Percentiles rank a stretch among this genome's conserved stretches.
Evolutionary conservation across 2,329 filamentous ascomycete species (phyloP).

Genomic region (Elsinoe arachidis): DNA sequence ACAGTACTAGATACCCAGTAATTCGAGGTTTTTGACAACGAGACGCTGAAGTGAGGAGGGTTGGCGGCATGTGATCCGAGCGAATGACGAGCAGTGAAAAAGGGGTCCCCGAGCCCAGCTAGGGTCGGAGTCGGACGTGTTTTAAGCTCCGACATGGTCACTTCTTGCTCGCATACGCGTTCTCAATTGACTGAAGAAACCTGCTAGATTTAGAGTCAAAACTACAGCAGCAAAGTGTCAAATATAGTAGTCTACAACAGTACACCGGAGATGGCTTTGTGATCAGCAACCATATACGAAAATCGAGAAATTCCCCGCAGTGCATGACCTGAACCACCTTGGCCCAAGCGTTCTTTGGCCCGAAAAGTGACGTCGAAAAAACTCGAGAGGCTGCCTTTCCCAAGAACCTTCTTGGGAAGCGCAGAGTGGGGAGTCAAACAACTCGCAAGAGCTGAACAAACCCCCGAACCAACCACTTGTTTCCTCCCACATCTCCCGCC

Average conservation of each 20-base stretch:
- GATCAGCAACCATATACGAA: neutral
- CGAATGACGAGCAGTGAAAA: neutral
- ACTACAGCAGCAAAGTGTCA: neutral
- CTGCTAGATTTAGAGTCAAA: neutral
- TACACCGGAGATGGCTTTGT: neutral
- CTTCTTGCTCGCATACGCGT: too few relatives aligned
- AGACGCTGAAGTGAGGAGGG: neutral
- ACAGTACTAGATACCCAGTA: slow-evolving; percentile 11
- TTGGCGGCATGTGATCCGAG: neutral
- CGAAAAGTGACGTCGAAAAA: slow-evolving; percentile 2
- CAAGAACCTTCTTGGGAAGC: too few relatives aligned
- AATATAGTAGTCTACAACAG: neutral
- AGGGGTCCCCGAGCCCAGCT: neutral
- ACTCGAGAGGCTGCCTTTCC: neutral
- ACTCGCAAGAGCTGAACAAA: neutral
- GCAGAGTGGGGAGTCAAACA: too few relatives aligned
- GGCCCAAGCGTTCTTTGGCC: neutral
- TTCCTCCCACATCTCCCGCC: neutral
- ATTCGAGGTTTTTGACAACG: neutral
- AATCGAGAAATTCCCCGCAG: neutral
- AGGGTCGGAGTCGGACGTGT: neutral
- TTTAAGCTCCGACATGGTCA: neutral
- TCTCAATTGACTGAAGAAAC: neutral
- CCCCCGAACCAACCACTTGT: neutral
- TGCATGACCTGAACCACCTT: neutral